These are phyloP conservation scores for Phragmites australis DNA, from an alignment of 176 grass and related monocot species.

Conservation along the genomic window DNA sequence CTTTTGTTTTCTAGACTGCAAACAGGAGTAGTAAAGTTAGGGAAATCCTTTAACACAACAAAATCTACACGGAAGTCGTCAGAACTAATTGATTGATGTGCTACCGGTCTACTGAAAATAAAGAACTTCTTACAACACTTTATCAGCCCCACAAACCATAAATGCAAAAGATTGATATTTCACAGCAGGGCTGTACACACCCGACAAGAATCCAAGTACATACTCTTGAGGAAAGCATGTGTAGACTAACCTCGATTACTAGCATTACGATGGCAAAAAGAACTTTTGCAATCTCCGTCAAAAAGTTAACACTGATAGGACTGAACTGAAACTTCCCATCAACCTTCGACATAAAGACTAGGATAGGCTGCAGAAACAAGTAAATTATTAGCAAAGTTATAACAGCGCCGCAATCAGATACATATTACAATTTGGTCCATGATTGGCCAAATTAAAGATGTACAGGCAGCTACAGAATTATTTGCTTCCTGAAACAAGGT, in stretches of 20 bases:
- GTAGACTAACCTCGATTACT: slow-evolving; percentile 77
- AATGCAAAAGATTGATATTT: slow-evolving; percentile 6
- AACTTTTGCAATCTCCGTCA: slow-evolving; percentile 87
- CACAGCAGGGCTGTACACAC: neutral
- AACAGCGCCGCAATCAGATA: neutral
- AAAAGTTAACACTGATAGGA: slow-evolving; percentile 92
- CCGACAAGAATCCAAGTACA: slow-evolving; percentile 23
- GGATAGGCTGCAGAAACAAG: slow-evolving; percentile 75
- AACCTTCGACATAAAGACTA: slow-evolving; percentile 99
- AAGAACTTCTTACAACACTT: neutral
- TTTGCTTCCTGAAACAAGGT: neutral
- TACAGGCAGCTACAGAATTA: neutral
- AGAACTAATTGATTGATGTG: slow-evolving; percentile 17
- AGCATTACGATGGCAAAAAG: slow-evolving; percentile 89
- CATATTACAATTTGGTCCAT: neutral
- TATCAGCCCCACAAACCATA: slow-evolving; percentile 10
- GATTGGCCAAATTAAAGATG: slow-evolving; percentile 8
- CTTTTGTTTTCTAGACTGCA: slow-evolving; percentile 89
- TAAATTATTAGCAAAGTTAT: slow-evolving; percentile 15
- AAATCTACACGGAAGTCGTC: slow-evolving; percentile 4
- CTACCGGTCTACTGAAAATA: neutral
- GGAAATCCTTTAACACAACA: neutral
- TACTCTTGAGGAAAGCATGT: slow-evolving; percentile 34
- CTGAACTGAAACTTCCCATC: slow-evolving; percentile 98
- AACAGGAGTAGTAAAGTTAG: slow-evolving; percentile 37